Evolutionary conservation across 2,329 filamentous ascomycete species (phyloP), one percentile per base, ranked within the genome.

Genomic region (Coleophoma eucalyptorum): DNA sequence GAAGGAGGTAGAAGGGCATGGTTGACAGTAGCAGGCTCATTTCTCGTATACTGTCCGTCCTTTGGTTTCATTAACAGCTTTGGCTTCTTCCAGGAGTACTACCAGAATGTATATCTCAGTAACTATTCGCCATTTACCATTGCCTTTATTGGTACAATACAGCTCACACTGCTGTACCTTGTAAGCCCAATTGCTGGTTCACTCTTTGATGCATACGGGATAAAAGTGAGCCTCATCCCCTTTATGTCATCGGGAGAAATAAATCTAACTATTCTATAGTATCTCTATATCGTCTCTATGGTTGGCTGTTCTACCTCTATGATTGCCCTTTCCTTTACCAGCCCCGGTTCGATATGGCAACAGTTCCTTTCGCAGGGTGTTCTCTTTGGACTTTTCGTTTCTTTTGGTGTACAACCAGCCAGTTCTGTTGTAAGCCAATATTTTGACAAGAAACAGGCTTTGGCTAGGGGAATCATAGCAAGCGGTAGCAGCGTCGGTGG

Each of bases 81-180:
- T 52, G 78, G 78, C n/a, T 66, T 75, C 4, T 82, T 80, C 57
- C 76, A 82, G 52, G 65, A 74, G 0, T 80, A 81, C 66, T 81
- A 81, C 62, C 56, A 68, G 46, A 68, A 65, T 31, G 58, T 69
- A 58, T 54, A 65, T 42, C 53, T 77, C 60, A 46, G 60, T 47
- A 43, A 58, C 19, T 65, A 69, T n/a, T 61, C 72, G 0, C 71
- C 75, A 37, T 67, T 68, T 0, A 51, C 57, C 16, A 72, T 75
- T n/a, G 66, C 72, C 5, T 74, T 64, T 66, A 73, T 79, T 12
- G 75, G 75, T 13, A 72, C 73, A 3, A 55, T 76, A 6, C 76
- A 79, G 33, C 8, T 35, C 33, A 35, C 33, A 8, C 15, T 35
- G 33, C 8, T 35, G 33, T 10, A 15, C 33, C 15, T 35, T 8